Conservation (phyloP, 2,329 filamentous ascomycete species). For the Colletotrichum plurivorum region DNA sequence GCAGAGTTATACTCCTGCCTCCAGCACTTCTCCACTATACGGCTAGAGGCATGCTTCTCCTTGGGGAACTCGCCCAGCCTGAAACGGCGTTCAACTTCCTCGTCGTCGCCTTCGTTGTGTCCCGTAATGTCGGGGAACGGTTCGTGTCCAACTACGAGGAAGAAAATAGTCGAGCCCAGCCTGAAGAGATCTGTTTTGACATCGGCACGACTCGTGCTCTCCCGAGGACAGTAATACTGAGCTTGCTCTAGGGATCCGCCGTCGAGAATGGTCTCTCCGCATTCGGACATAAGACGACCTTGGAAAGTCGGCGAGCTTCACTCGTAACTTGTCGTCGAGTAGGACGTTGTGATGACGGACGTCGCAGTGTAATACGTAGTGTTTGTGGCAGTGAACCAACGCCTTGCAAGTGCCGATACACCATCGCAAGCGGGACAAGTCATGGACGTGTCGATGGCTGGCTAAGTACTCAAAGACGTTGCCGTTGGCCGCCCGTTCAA, state of each 20-base stretch:
- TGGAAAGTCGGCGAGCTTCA: slow-evolving; percentile 42
- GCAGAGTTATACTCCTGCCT: slow-evolving; percentile 22
- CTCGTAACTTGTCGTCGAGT: no score
- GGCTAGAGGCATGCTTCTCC: slow-evolving; percentile 9
- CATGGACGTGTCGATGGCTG: no score
- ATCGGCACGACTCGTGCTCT: slow-evolving; percentile 23
- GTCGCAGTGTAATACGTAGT: no score
- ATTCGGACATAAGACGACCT: slow-evolving; percentile 35
- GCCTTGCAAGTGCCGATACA: no score
- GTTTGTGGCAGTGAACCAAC: no score
- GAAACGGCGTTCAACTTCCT: neutral
- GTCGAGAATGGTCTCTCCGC: slow-evolving; percentile 36
- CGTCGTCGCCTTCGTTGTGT: slow-evolving; percentile 32
- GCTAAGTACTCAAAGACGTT: slow-evolving; percentile 33
- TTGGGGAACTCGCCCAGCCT: neutral
- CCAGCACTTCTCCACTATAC: slow-evolving; percentile 24
- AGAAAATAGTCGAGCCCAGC: slow-evolving; percentile 43
- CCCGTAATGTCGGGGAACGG: slow-evolving; percentile 42
- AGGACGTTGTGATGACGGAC: no score
- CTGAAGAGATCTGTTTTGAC: slow-evolving; percentile 43
- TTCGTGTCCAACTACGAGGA: slow-evolving; percentile 40
- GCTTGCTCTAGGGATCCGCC: slow-evolving; percentile 31
- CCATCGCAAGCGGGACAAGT: no score
- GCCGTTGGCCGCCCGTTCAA: slow-evolving; percentile 41
- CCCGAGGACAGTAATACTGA: slow-evolving; percentile 39